Evolutionary conservation across 306 rosid species (phyloP).

Genomic region (Quercus mongolica): DNA sequence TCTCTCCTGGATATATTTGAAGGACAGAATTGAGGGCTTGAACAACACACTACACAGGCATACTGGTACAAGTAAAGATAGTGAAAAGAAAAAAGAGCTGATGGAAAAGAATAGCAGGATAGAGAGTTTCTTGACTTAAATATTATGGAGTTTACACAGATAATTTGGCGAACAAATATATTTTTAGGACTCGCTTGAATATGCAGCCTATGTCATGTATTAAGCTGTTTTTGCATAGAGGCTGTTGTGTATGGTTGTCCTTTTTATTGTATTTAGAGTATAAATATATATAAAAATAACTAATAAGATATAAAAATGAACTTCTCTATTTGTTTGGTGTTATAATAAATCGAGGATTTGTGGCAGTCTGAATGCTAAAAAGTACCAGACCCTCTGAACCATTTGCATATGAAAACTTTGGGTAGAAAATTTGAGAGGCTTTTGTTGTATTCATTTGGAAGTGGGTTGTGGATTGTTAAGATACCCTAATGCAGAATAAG

Average conservation of each 20-base stretch:
- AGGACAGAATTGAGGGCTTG: slow-evolving; percentile 42
- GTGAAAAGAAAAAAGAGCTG: slow-evolving; percentile 17
- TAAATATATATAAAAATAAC: slow-evolving; percentile 17
- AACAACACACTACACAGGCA: slow-evolving; percentile 22
- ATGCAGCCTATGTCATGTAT: slow-evolving; percentile 18
- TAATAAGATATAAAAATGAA: slow-evolving; percentile 8
- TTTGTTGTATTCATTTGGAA: neutral
- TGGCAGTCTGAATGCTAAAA: neutral
- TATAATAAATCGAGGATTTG: slow-evolving; percentile 10
- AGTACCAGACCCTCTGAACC: neutral
- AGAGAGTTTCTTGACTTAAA: slow-evolving; percentile 22
- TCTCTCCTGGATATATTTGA: slow-evolving; percentile 87
- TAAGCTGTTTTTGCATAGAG: slow-evolving; percentile 26
- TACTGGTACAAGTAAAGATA: slow-evolving; percentile 7
- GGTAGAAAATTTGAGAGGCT: neutral
- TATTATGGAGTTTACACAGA: slow-evolving; percentile 19
- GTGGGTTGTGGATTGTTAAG: too few species aligned
- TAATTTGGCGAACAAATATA: neutral
- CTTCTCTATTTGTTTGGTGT: neutral
- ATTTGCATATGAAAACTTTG: neutral
- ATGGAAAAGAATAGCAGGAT: slow-evolving; percentile 3
- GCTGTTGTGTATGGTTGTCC: slow-evolving; percentile 27
- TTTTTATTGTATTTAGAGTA: slow-evolving; percentile 19
- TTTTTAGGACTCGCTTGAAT: slow-evolving; percentile 10
- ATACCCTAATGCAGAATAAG: too few species aligned